A percentile compares a stretch with the other conserved stretches of the same genome.
These are phyloP conservation scores for Verbena officinalis DNA, from an alignment of 257 asterid genomes.

Conservation along the genomic window DNA sequence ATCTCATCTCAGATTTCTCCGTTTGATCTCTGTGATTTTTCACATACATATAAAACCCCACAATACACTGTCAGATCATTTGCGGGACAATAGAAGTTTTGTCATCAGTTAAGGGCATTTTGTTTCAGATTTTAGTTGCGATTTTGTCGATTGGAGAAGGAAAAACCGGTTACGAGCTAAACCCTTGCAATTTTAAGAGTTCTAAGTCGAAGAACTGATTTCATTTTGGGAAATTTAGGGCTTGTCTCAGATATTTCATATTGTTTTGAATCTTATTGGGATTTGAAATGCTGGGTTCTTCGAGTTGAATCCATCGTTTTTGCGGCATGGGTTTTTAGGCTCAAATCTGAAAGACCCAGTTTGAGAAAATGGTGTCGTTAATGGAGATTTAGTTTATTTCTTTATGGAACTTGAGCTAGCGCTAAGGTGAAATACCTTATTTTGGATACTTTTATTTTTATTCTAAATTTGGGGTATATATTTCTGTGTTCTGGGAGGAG, in stretches of 20 bases:
- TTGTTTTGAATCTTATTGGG: conserved; percentile 19
- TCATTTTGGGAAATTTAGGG: conserved; percentile 9
- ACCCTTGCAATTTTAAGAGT: conserved; percentile 11
- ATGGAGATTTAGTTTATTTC: conserved; percentile 29
- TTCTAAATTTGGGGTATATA: neutral
- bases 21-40: conserved; percentile 15
- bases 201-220: conserved; percentile 18
- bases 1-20: conserved; percentile 32
- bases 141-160: conserved; percentile 27
- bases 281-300: conserved; percentile 19
- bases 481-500: conserved; percentile 15
- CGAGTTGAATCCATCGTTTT: conserved; percentile 21
- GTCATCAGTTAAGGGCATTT: neutral
- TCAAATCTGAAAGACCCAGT: conserved; percentile 18
- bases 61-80: conserved; percentile 7
- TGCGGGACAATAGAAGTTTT: conserved; percentile 12
- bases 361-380: conserved; percentile 14
- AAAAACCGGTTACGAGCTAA: conserved; percentile 3
- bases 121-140: conserved; percentile 28
- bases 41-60: conserved; percentile 10
- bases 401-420: conserved; percentile 38
- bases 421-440: conserved; percentile 4
- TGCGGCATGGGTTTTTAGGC: conserved; percentile 27
- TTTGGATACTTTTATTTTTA: conserved; percentile 8
- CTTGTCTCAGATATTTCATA: conserved; percentile 2